Base-by-base conservation (phyloP, 192 early-diverging fungal species). In the Coemansia aciculifera region DNA sequence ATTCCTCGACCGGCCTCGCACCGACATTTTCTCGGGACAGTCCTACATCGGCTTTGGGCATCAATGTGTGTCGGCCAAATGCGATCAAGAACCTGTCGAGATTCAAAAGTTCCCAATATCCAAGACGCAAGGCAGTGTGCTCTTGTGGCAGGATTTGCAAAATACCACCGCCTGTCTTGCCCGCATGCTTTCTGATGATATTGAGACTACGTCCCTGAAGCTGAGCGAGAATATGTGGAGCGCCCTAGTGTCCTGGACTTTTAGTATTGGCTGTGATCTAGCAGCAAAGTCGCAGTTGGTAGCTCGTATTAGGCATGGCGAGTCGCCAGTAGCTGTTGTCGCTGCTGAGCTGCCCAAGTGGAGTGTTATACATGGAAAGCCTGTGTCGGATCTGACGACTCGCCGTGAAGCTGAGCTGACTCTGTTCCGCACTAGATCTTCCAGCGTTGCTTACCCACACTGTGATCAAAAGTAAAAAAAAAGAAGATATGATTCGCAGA, bases 151-250 rank as follows among this genome's bases (percentile, higher is more conserved):
- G 1, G 67, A 75, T 19, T 13, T 69, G 6, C n/a, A 56, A 0
- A 32, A 9, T 4, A 36, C 34, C 3, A 76, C 74, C 1, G 6
- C 17, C 0, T 76, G 69, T 13, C 63, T 84, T 52, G 51, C 39
- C 1, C 13, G 31, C 0, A 44, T 61, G 21, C 10, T 81, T 2
- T 17, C 13, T 8, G 43, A 4, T 15, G 12, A 1, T 0, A 17
- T 62, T 0, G 6, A 0, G 29, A 7, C 44, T 7, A 13, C 12
- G 15, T 19, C 44, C 6, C 23, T 57, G 27, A 1, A 5, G 29
- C 29, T 72, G 42, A 68, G 63, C 29, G 67, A 49, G 0, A 78
- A 73, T 51, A 78, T 76, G 74, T 78, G 75, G 67, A 71, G 66
- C 21, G 68, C 81, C 3, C 23, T 84, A 62, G 57, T 59, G 1